Conservation (phyloP, 2,329 filamentous ascomycete genomes). For the Aspergillus tanneri region DNA sequence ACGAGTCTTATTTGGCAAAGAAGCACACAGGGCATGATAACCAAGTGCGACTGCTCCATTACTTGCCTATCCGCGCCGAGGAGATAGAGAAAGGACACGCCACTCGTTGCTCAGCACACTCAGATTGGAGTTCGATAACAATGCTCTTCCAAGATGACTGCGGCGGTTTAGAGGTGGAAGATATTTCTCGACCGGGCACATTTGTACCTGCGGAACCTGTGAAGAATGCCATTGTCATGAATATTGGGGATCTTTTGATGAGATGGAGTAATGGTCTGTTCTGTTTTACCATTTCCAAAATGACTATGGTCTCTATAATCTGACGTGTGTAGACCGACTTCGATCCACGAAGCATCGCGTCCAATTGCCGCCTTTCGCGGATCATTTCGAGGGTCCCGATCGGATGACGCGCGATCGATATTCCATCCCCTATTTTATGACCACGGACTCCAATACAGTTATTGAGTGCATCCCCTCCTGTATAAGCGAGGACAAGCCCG, state of each 20-base stretch:
- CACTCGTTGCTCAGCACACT: conserved; percentile 54
- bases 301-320: background rate
- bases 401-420: conserved; percentile 54
- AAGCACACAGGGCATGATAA: conserved; percentile 59
- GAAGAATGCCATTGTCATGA: conserved; percentile 48
- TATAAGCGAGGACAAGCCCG: conserved; percentile 42
- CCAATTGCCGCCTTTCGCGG: conserved; percentile 43
- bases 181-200: conserved; percentile 37
- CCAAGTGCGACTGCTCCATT: conserved; percentile 62
- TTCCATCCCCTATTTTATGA: conserved; percentile 62
- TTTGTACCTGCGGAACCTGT: conserved; percentile 45
- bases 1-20: conserved; percentile 46
- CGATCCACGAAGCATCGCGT: conserved; percentile 57
- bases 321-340: conserved; percentile 43
- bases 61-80: conserved; percentile 50
- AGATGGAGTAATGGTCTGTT: conserved; percentile 51
- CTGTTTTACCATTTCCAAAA: background rate
- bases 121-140: conserved; percentile 56
- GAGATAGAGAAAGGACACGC: conserved; percentile 45
- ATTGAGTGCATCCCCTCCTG: conserved; percentile 56
- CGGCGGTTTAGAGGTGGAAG: conserved; percentile 54
- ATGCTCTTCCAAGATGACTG: conserved; percentile 56
- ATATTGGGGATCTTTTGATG: conserved; percentile 52
- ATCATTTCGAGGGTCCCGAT: conserved; percentile 39
- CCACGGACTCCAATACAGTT: conserved; percentile 50